Evolutionary conservation across 305 asterid genomes (phyloP).

Genomic region (Nicotiana rustica): DNA sequence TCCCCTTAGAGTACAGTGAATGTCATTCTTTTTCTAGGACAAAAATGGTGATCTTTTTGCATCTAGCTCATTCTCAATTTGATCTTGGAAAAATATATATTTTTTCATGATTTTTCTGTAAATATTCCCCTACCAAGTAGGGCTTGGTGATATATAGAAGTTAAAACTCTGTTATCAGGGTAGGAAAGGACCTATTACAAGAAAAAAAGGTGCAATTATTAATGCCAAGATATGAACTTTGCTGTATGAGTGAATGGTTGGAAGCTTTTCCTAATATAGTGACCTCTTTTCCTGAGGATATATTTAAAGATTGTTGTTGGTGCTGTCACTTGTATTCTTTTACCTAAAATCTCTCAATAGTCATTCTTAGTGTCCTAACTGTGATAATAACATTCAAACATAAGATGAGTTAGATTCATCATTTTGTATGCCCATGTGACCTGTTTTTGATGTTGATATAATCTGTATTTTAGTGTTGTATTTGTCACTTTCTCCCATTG

Average conservation of each 20-base stretch:
- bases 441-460: conserved; percentile 48
- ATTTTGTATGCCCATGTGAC: conserved; percentile 36
- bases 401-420: conserved; percentile 25
- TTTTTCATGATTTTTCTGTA: neutral
- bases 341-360: neutral
- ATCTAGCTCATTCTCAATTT: neutral
- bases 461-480: neutral
- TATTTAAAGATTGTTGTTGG: conserved; percentile 12
- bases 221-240: neutral
- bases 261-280: neutral
- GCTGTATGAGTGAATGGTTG: conserved; percentile 2
- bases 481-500: conserved; percentile 23
- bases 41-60: neutral
- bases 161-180: neutral
- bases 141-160: neutral
- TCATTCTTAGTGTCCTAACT: conserved; percentile 15
- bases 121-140: neutral
- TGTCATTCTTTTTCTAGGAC: neutral
- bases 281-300: neutral
- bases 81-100: neutral
- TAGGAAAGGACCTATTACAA: neutral
- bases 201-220: neutral
- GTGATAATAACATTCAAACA: conserved; percentile 6
- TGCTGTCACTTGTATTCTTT: neutral
- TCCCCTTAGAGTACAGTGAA: neutral